These are phyloP conservation scores for Mortierella sp. DNA, from an alignment of 371 early-diverging fungal species.

Conservation along the genomic window DNA sequence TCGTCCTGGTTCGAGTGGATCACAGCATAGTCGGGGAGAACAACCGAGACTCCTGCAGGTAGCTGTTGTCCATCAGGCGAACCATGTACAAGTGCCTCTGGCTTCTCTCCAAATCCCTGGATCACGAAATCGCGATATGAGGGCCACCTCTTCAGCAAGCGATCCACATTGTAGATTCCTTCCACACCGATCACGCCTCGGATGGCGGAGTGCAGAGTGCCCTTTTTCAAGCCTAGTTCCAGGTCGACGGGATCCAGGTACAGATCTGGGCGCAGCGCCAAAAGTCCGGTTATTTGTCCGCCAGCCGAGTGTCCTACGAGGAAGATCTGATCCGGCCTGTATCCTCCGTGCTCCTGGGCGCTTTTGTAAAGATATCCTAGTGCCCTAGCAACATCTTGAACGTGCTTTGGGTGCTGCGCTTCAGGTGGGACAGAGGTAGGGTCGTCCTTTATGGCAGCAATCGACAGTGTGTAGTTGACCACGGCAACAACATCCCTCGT, in stretches of 20 bases:
- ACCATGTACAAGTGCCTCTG: conserved; percentile 22
- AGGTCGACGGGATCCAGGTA: conserved; percentile 46
- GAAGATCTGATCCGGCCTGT: conserved; percentile 57
- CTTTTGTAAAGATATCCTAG: conserved; percentile 57
- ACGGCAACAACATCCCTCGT: conserved; percentile 70
- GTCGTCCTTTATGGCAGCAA: conserved; percentile 37
- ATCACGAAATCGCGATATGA: conserved; percentile 74
- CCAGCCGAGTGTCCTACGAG: conserved; percentile 90
- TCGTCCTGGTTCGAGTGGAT: conserved; percentile 77
- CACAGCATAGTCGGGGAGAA: conserved; percentile 62
- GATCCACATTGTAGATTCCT: conserved; percentile 84
- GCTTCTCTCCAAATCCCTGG: conserved; percentile 67
- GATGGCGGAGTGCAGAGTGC: conserved; percentile 53
- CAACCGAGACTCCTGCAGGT: conserved; percentile 1
- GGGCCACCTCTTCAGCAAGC: conserved; percentile 70
- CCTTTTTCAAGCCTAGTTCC: conserved; percentile 17
- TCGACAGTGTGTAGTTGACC: conserved; percentile 73
- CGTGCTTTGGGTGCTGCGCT: conserved; percentile 67
- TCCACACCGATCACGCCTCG: conserved; percentile 74
- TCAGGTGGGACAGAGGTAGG: conserved; percentile 38
- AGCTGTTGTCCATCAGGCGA: conserved; percentile 32
- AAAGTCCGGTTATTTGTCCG: conserved; percentile 73
- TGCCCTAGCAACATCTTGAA: conserved; percentile 65
- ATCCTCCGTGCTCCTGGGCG: conserved; percentile 47
- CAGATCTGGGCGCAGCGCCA: conserved; percentile 63